These are phyloP conservation scores for Austroboletus festivus DNA, from an alignment of 768 basidiomycete genomes.

Conservation along the genomic window DNA sequence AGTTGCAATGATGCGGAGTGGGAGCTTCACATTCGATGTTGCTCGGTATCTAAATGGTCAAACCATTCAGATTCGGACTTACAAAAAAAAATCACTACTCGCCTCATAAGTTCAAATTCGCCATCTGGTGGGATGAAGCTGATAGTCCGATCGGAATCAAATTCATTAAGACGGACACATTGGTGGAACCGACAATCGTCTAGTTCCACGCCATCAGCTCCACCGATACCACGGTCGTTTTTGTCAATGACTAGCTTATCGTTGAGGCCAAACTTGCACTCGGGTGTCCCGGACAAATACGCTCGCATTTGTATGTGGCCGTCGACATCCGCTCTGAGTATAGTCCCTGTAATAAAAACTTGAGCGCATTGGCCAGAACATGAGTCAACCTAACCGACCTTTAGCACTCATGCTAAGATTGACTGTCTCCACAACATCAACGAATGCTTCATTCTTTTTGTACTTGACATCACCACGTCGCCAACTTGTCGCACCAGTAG, in stretches of 20 bases:
- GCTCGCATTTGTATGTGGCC: conserved; percentile 98
- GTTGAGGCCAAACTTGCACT: conserved; percentile 98
- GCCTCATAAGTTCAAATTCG: conserved; percentile 98
- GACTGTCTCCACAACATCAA: conserved; percentile 97
- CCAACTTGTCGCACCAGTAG: conserved; percentile 97
- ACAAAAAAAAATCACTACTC: conserved; percentile 24
- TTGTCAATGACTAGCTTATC: conserved; percentile 98
- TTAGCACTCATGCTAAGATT: conserved; percentile 98
- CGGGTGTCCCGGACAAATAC: conserved; percentile 93
- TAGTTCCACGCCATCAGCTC: conserved; percentile 79
- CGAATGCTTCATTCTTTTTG: conserved; percentile 99
- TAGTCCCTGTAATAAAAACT: conserved; percentile 54
- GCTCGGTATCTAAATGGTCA: conserved; percentile 74
- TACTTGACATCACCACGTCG: conserved; percentile 94
- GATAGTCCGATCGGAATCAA: conserved; percentile 90
- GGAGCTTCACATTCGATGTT: conserved; percentile 94
- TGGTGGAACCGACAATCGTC: conserved; percentile 99
- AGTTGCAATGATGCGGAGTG: conserved; percentile 83
- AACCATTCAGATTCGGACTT: conserved; percentile 1
- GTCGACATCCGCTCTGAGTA: conserved; percentile 94
- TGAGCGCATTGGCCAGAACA: neutral
- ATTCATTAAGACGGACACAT: conserved; percentile 92
- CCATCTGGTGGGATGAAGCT: conserved; percentile 98
- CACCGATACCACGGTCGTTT: conserved; percentile 49
- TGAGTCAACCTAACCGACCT: conserved; percentile 38